Evolutionary conservation across 139 green algal genomes (phyloP), one percentile per base, ranked within the genome.

Genomic region (Chlorella vulgaris): DNA sequence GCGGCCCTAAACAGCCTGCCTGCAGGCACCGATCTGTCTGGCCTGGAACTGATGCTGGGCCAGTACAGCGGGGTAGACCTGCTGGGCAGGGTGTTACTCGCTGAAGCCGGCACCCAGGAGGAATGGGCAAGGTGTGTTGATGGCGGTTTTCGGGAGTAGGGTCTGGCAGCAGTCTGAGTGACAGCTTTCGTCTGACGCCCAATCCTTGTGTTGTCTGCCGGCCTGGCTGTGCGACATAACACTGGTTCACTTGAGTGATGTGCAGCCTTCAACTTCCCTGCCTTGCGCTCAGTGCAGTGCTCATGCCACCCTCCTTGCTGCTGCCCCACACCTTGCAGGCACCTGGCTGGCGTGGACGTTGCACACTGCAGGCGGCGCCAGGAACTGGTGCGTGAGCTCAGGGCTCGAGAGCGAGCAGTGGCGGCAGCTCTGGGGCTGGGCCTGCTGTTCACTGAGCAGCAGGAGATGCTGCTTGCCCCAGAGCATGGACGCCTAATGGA

Each of bases 81-180:
- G 8, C 42, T 76, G 61, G 86, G 86, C 21, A 83, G 60, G 18
- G 31, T 90, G 13, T 90, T 85, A 85, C 71, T 90, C 36, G 55
- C 80, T n/a, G 60, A 51, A 7, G 81, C 85, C n/a, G 86, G 65
- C 21, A 68, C 26, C 40, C 40, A 60, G 40, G 36, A 63, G 21
- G 58, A 43, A 4, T 90, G 86, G 86, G 58, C 74, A 38, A 55
- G 82, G 84, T 85, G 67, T n/a, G n/a, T n/a, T n/a, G n/a, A n/a
- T n/a, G n/a, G n/a, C n/a, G n/a, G n/a, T n/a, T n/a, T n/a, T n/a
- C n/a, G n/a, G n/a, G n/a, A n/a, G n/a, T n/a, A n/a, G n/a, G n/a
- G n/a, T n/a, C n/a, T n/a, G n/a, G n/a, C n/a, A n/a, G n/a, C n/a
- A n/a, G n/a, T n/a, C n/a, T n/a, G n/a, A n/a, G n/a, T n/a, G n/a